phyloP scores from a whole-genome alignment of 108 stramenopile species.

The Nitzschia sp. region DNA sequence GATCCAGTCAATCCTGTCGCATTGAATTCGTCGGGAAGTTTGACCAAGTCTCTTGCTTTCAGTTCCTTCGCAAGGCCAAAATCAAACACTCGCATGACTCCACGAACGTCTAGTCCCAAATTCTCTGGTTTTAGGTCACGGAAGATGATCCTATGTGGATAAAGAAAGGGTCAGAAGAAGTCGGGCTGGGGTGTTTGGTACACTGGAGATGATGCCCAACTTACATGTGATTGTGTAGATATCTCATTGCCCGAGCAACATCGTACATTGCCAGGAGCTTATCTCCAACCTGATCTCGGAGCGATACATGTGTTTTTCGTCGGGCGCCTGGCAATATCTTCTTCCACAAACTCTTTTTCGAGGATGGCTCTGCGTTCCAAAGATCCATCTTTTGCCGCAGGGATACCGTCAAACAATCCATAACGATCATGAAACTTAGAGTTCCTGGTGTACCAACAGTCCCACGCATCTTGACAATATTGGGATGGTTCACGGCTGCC shows the following conservation, averaged over 20 bases:
- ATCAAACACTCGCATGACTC: constrained; percentile 62
- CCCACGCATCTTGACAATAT: constrained; percentile 62
- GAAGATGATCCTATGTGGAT: constrained; percentile 18
- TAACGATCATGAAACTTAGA: constrained; percentile 48
- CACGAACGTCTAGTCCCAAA: constrained; percentile 61
- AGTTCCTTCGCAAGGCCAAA: constrained; percentile 70
- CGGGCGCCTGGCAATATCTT: constrained; percentile 31
- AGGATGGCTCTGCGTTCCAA: constrained; percentile 41
- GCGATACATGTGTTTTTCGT: constrained; percentile 14
- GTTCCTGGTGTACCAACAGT: constrained; percentile 43
- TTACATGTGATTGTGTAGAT: constrained; percentile 56
- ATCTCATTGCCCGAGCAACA: constrained; percentile 53
- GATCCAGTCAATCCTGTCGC: constrained; percentile 37
- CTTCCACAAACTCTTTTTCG: constrained; percentile 12
- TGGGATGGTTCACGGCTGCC: constrained; percentile 52
- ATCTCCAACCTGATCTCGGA: constrained; percentile 13
- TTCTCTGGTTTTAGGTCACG: constrained; percentile 63
- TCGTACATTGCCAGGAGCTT: constrained; percentile 49
- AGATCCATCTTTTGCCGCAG: constrained; percentile 52
- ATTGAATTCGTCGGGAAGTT: constrained; percentile 32
- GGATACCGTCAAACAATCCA: constrained; percentile 60
- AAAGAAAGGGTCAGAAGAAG: neutral
- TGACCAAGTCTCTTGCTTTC: constrained; percentile 31
- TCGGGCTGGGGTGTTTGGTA: too few relatives aligned
- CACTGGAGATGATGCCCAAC: constrained; percentile 10